Evolutionary conservation across 768 basidiomycete genomes (phyloP).

Genomic region (Saitozyma sp.): DNA sequence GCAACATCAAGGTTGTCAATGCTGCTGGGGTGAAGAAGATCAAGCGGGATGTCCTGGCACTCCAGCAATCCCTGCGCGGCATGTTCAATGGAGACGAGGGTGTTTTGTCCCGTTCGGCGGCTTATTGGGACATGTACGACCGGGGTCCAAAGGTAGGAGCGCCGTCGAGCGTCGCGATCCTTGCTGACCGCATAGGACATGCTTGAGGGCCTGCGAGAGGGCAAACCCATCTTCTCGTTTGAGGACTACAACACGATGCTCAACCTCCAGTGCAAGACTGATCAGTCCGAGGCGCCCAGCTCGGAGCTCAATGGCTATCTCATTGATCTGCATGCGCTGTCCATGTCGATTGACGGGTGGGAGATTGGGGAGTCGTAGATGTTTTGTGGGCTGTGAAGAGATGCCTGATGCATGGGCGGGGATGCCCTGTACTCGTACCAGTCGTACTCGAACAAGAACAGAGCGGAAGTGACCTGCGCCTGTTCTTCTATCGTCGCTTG

Average conservation of each 20-base stretch:
- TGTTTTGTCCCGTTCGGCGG: slow-evolving; percentile 73
- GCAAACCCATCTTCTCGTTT: slow-evolving; percentile 68
- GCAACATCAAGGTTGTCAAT: slow-evolving; percentile 69
- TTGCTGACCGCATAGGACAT: slow-evolving; percentile 61
- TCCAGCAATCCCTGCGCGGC: slow-evolving; percentile 86
- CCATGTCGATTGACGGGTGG: slow-evolving; percentile 47
- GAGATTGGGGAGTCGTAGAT: slow-evolving; percentile 14
- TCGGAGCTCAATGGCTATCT: slow-evolving; percentile 68
- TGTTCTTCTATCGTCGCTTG: not conserved
- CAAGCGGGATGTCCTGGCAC: slow-evolving; percentile 78
- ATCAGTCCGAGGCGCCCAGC: slow-evolving; percentile 53
- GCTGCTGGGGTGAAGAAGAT: slow-evolving; percentile 80
- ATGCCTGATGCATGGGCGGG: too few relatives aligned
- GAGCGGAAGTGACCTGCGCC: too few relatives aligned
- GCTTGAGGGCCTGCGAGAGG: slow-evolving; percentile 67
- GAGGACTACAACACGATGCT: slow-evolving; percentile 93
- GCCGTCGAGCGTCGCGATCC: too few relatives aligned
- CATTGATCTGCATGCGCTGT: slow-evolving; percentile 71
- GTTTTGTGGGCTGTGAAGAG: too few relatives aligned
- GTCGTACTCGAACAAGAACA: too few relatives aligned
- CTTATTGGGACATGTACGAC: slow-evolving; percentile 78
- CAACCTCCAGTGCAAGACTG: slow-evolving; percentile 81
- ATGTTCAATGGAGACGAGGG: slow-evolving; percentile 62
- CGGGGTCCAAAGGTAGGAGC: slow-evolving; percentile 68
- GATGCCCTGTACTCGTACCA: too few relatives aligned